phyloP scores from a whole-genome alignment of 768 basidiomycete genomes.

The Termitomyces titanicus region DNA sequence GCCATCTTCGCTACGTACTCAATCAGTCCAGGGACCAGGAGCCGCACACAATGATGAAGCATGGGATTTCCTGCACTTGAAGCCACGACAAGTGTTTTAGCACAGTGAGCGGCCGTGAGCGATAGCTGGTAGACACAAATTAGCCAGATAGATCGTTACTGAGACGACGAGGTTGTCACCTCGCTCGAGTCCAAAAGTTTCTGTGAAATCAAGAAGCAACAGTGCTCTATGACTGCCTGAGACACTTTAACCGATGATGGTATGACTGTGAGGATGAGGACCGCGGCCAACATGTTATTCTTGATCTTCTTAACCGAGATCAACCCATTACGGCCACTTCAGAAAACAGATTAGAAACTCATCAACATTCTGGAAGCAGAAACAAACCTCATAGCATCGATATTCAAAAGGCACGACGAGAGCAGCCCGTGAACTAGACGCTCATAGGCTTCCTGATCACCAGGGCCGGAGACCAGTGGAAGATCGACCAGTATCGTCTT shows the following conservation, averaged over 20 bases:
- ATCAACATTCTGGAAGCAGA: background rate
- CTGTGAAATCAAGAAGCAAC: constrained; percentile 80
- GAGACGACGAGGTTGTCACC: constrained; percentile 30
- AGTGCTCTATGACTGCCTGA: constrained; percentile 74
- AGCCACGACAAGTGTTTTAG: constrained; percentile 76
- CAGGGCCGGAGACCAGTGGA: constrained; percentile 34
- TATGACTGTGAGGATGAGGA: constrained; percentile 79
- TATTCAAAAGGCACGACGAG: constrained; percentile 80
- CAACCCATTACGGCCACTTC: constrained; percentile 74
- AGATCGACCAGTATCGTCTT: constrained; percentile 72
- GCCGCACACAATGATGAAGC: constrained; percentile 66
- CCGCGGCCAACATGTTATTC: constrained; percentile 83
- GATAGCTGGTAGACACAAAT: constrained; percentile 46
- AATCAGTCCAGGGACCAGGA: constrained; percentile 80
- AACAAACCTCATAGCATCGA: constrained; percentile 88
- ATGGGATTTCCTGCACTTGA: constrained; percentile 61
- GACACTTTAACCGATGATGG: constrained; percentile 67
- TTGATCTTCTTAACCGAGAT: constrained; percentile 83
- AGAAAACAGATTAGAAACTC: background rate
- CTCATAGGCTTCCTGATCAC: constrained; percentile 49
- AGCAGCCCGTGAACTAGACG: constrained; percentile 73
- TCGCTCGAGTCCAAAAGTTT: constrained; percentile 70
- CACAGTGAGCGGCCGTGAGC: constrained; percentile 86
- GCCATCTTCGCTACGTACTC: constrained; percentile 73
- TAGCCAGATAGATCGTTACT: background rate